Evolutionary conservation across 2,329 filamentous ascomycete genomes (phyloP), one percentile per base, ranked within the genome.

Genomic region (Aspergillus melleus): DNA sequence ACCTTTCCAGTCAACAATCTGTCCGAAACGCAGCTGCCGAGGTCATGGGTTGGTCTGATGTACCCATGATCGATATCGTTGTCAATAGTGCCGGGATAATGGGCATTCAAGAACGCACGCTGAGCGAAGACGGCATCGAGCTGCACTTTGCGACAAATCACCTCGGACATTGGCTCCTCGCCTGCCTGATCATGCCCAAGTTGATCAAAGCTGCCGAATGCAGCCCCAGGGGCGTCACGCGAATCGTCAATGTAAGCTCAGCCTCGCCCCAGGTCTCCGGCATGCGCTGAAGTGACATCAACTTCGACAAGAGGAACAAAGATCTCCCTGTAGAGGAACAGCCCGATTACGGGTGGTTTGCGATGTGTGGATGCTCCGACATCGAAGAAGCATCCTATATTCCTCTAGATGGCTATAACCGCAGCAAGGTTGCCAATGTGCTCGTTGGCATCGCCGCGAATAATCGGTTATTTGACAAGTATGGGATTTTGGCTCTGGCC

Each of bases 61-160:
- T 63, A 12, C 55, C 54, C 6, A 26, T 19, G 9, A 57, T 62
- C 22, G 58, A 66, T 24, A 60, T 66, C 12, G 26, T 66, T 1
- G 29, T 66, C 30, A 61, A 59, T 46, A 66, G 54, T 30, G 64
- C 60, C 10, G 64, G 58, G 11, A 39, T 64, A 14, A 61, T 64
- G 62, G 52, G 51, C 30, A 44, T 53, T 4, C 51, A 53, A n/a
- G 42, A 46, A 46, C 62, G 60, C 36, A 57, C 39, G 12, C 10
- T 61, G 14, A 59, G 36, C 11, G 5, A 57, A 11, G 71, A 79
- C 30, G 72, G 70, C 19, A 71, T 75, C 51, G 76, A 80, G 61
- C 62, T 67, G 36, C 72, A 72, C 47, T 74, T 76, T 55, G 67
- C 65, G 19, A 73, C 68, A 30, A 79, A 75, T 62, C 70, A 76